These are phyloP conservation scores for Exophiala spinifera DNA, from an alignment of 2,329 filamentous ascomycete species.

Conservation along the genomic window DNA sequence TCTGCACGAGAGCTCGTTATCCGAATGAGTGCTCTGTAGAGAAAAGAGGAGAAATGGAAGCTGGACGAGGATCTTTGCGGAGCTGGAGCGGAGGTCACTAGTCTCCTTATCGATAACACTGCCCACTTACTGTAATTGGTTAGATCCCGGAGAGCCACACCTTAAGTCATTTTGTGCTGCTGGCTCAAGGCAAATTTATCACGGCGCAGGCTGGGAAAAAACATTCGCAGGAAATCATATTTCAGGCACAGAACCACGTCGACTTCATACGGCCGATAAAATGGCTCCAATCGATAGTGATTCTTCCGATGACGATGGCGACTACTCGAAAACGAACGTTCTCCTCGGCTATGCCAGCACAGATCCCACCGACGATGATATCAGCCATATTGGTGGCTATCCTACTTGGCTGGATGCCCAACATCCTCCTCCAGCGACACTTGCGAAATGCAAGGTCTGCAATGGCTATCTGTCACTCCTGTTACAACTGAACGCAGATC, in stretches of 20 bases:
- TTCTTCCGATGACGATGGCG: slow-evolving; percentile 62
- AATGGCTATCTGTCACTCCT: slow-evolving; percentile 78
- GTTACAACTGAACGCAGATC: slow-evolving; percentile 85
- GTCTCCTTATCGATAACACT: not conserved
- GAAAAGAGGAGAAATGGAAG: not conserved
- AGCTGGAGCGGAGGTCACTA: not conserved
- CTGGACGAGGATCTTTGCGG: not conserved
- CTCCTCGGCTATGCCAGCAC: slow-evolving; percentile 84
- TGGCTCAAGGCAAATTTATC: not conserved
- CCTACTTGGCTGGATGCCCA: slow-evolving; percentile 80
- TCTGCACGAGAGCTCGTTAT: too few species aligned
- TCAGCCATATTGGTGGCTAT: slow-evolving; percentile 82
- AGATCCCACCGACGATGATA: slow-evolving; percentile 73
- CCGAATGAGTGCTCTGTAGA: not conserved
- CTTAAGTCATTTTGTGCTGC: slow-evolving; percentile 14
- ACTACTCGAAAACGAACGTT: slow-evolving; percentile 66
- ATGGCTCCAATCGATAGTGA: slow-evolving; percentile 87
- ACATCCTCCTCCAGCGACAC: slow-evolving; percentile 67
- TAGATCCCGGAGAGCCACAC: slow-evolving; percentile 9
- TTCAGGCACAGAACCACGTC: not conserved
- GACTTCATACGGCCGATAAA: not conserved
- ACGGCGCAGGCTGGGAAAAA: not conserved
- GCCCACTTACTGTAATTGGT: not conserved
- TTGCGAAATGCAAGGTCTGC: slow-evolving; percentile 86
- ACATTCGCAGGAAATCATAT: too few species aligned